Evolutionary conservation across 306 rosid species (phyloP), one percentile per base, ranked within the genome.

Genomic region (Vigna nakashimae): DNA sequence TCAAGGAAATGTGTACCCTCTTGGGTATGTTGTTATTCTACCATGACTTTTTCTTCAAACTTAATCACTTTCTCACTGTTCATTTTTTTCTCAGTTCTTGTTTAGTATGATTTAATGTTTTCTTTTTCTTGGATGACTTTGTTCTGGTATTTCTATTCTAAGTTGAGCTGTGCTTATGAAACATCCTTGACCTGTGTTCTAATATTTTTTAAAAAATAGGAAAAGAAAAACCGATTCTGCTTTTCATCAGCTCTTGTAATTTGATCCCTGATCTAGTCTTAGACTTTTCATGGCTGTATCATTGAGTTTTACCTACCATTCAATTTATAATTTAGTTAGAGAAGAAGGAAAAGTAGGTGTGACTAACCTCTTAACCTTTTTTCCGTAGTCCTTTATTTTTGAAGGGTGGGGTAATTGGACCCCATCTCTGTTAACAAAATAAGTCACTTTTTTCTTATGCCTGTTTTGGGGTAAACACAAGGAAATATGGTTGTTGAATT

Each of bases 1-100:
- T 79, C 86, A 77, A 15, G 97, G 98, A 22, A 94, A 94, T 68
- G 95, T 92, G 32, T 94, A 92, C 76, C 98, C 98, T 80, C 86
- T 88, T 46, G 97, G 98, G 98, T 94, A 85, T 69, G 89, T 60
- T 46, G 14, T 68, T 2, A 5, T 53, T 15, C 57, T 28, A 4
- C 18, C 3, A 18, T 20, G 7, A 45, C 51, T 62, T 66, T 40
- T 51, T 0, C 4, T 28, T 16, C 28, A 26, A 42, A 4, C 70
- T 69, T 30, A 55, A 32, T 69, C 38, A 77, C 13, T 73, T 68
- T 20, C n/a, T 56, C 48, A 36, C 36, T 68, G 20, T 6, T 73
- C 49, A 2, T 4, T 16, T 34, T 48, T 73, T 7, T 17, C 57
- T 22, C 1, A 20, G 9, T 26, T 57, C 9, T 3, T 38, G 48